Evolutionary conservation across 192 early-diverging fungal genomes (phyloP).

Genomic region (Backusella australiensis): DNA sequence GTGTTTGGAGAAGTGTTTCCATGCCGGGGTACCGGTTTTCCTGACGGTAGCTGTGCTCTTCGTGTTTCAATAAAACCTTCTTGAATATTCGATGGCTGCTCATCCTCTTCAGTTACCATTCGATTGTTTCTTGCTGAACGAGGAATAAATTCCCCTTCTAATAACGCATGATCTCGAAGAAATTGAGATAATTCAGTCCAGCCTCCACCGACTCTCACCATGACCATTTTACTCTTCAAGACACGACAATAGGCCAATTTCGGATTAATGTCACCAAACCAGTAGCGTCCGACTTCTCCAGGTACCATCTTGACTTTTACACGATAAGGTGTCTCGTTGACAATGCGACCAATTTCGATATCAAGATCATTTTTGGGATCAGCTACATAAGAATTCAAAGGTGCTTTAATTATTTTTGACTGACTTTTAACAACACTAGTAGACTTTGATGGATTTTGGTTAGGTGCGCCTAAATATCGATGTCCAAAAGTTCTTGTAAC

Average conservation of each 20-base stretch:
- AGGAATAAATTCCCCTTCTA: constrained; percentile 32
- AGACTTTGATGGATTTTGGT: constrained; percentile 8
- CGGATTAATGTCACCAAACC: constrained; percentile 64
- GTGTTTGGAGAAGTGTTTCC: not conserved
- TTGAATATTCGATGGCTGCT: constrained; percentile 11
- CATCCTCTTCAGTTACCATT: constrained; percentile 23
- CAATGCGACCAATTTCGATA: constrained; percentile 56
- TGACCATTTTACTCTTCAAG: constrained; percentile 56
- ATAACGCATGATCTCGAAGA: constrained; percentile 30
- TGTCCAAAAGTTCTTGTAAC: not conserved
- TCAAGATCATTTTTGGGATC: constrained; percentile 55
- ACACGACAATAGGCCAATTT: constrained; percentile 63
- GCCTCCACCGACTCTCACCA: constrained; percentile 65
- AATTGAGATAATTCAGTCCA: constrained; percentile 36
- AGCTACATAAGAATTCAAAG: constrained; percentile 31
- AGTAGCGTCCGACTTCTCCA: constrained; percentile 58
- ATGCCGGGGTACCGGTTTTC: not conserved
- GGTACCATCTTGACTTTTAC: constrained; percentile 47
- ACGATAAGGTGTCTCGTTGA: constrained; percentile 53
- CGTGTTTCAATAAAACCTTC: constrained; percentile 27
- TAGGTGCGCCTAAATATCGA: constrained; percentile 2
- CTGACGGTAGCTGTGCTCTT: constrained; percentile 8
- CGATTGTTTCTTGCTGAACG: constrained; percentile 3
- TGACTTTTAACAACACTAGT: not conserved
- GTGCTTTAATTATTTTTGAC: constrained; percentile 1